These are phyloP conservation scores for Moelleriella libera DNA, from an alignment of 2,329 filamentous ascomycete species.

Conservation along the genomic window DNA sequence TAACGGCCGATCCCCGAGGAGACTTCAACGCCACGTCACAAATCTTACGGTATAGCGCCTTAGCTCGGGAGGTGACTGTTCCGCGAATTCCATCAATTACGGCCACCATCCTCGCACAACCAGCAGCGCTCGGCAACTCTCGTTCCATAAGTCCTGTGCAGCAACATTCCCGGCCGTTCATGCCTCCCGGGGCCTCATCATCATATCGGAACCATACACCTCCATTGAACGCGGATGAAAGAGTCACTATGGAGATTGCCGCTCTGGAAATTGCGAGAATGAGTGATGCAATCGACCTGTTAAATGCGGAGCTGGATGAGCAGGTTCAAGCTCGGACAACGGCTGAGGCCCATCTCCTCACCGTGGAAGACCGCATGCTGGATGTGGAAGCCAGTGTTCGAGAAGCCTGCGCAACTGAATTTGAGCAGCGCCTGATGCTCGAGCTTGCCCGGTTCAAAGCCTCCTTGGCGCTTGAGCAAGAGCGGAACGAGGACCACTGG, in stretches of 20 bases:
- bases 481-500: slow-evolving; percentile 69
- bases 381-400: slow-evolving; percentile 71
- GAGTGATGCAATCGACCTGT: slow-evolving; percentile 54
- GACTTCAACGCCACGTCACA: slow-evolving; percentile 97
- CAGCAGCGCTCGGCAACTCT: slow-evolving; percentile 11
- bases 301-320: slow-evolving; percentile 53
- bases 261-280: slow-evolving; percentile 72
- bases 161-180: slow-evolving; percentile 24
- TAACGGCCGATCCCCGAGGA: slow-evolving; percentile 81
- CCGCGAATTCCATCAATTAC: slow-evolving; percentile 76
- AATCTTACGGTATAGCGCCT: slow-evolving; percentile 84
- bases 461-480: slow-evolving; percentile 63
- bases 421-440: slow-evolving; percentile 60
- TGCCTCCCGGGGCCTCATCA: slow-evolving; percentile 18
- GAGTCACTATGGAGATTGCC: slow-evolving; percentile 68
- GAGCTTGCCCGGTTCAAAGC: slow-evolving; percentile 74
- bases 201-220: slow-evolving; percentile 25
- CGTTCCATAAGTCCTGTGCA: slow-evolving; percentile 15
- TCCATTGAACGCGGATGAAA: slow-evolving; percentile 29
- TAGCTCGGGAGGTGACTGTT: slow-evolving; percentile 85
- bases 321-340: slow-evolving; percentile 58
- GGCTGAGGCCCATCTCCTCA: slow-evolving; percentile 59
- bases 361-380: slow-evolving; percentile 49
- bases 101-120: slow-evolving; percentile 44
- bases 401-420: slow-evolving; percentile 78